Conservation (phyloP, 768 basidiomycete species). For the Melanogaster broomeanus region DNA sequence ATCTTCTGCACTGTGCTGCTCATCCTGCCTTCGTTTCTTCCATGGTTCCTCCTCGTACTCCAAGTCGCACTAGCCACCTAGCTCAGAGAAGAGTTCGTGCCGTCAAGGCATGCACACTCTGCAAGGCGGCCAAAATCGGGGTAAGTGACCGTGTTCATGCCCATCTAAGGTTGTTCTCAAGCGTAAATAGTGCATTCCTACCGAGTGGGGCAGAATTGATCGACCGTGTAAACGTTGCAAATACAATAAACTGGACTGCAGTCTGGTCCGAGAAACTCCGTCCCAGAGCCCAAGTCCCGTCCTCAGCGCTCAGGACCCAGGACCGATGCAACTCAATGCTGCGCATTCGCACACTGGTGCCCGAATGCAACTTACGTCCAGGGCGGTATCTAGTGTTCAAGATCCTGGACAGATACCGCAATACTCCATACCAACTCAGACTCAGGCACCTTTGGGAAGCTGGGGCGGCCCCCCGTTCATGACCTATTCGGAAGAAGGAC, state of each 20-base stretch:
- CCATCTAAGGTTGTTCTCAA: conserved; percentile 2
- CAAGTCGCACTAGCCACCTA: conserved; percentile 6
- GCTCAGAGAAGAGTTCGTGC: conserved; percentile 14
- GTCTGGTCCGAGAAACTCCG: conserved; percentile 10
- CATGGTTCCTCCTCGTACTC: conserved; percentile 14
- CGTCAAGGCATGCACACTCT: conserved; percentile 16
- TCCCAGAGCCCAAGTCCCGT: conserved; percentile 24
- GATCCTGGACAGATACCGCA: background rate
- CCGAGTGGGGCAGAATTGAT: conserved; percentile 14
- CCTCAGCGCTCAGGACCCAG: conserved; percentile 8
- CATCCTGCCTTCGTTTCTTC: conserved; percentile 10
- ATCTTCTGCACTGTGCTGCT: background rate
- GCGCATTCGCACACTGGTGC: conserved; percentile 6
- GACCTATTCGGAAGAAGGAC: conserved; percentile 6
- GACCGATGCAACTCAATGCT: conserved; percentile 1
- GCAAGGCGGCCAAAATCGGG: conserved; percentile 18
- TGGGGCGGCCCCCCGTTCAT: background rate
- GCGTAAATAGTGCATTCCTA: conserved; percentile 17
- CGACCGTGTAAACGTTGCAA: conserved; percentile 25
- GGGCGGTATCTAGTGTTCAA: conserved; percentile 1
- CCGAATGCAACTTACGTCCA: conserved; percentile 5
- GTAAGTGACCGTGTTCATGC: conserved; percentile 11
- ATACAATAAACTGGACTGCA: conserved; percentile 10
- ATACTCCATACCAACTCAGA: conserved; percentile 2
- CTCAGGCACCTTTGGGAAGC: background rate